phyloP scores from a whole-genome alignment of 768 basidiomycete species.

The Lactifluus hygrophoroides region DNA sequence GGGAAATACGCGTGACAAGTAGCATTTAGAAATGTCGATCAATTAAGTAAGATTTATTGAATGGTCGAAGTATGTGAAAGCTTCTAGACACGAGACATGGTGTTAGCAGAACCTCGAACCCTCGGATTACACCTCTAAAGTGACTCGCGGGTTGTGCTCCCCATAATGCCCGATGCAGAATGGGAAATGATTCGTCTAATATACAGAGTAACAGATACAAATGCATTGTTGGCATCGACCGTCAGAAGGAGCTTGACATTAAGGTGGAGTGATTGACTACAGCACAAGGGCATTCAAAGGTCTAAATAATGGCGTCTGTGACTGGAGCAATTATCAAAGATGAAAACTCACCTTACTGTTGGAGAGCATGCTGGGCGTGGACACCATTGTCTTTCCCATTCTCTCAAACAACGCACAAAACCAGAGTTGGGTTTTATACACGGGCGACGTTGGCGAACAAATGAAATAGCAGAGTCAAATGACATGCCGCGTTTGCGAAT shows the following conservation, averaged over 20 bases:
- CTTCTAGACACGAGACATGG: too few species aligned
- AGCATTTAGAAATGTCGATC: slow-evolving; percentile 20
- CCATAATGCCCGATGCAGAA: background rate
- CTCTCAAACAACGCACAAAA: slow-evolving; percentile 38
- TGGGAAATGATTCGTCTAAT: background rate
- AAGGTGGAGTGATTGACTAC: background rate
- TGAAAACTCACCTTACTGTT: slow-evolving; percentile 4
- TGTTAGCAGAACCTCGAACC: too few species aligned
- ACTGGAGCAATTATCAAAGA: background rate
- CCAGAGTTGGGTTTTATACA: slow-evolving; percentile 76
- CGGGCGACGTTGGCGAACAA: slow-evolving; percentile 55
- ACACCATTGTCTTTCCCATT: slow-evolving; percentile 19
- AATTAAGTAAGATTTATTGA: background rate
- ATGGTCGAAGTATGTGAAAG: background rate
- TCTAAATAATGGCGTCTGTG: background rate
- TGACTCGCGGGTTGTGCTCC: background rate
- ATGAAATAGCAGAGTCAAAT: slow-evolving; percentile 53
- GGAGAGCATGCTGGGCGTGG: background rate
- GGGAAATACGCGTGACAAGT: slow-evolving; percentile 30
- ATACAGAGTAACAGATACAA: slow-evolving; percentile 8
- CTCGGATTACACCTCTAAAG: background rate
- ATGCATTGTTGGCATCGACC: background rate
- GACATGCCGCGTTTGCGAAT: slow-evolving; percentile 68
- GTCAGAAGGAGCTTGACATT: background rate
- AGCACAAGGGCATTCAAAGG: slow-evolving; percentile 9